Evolutionary conservation across 169 alveolate species (phyloP).

Genomic region (Babesia ovis): DNA sequence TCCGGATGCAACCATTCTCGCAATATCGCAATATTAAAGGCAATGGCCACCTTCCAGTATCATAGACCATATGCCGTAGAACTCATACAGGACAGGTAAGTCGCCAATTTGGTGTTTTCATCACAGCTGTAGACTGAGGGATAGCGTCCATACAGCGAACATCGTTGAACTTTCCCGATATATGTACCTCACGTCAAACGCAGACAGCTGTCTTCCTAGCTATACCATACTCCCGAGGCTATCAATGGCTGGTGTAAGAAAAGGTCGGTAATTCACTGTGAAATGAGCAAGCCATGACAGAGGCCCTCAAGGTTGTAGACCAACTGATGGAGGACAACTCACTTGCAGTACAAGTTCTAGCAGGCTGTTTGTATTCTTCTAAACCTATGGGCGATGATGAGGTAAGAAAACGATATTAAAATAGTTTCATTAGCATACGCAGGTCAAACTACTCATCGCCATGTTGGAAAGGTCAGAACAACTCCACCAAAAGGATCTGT

Average conservation of each 20-base stretch:
- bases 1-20: conserved; percentile 28
- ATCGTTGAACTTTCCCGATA: conserved; percentile 45
- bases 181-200: conserved; percentile 12
- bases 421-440: background rate
- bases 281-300: conserved; percentile 1
- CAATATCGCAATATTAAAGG: conserved; percentile 35
- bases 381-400: conserved; percentile 5
- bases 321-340: conserved; percentile 35
- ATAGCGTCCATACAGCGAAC: conserved; percentile 30
- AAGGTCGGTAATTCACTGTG: background rate
- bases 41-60: conserved; percentile 43
- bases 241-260: conserved; percentile 12
- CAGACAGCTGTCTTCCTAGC: background rate
- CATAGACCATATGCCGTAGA: conserved; percentile 28
- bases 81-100: conserved; percentile 29
- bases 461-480: background rate
- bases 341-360: conserved; percentile 13
- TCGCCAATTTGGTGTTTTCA: background rate
- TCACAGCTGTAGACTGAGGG: conserved; percentile 8
- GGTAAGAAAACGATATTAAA: conserved; percentile 15
- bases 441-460: conserved; percentile 26
- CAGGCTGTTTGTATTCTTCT: conserved; percentile 24
- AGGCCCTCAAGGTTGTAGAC: conserved; percentile 36
- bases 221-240: background rate
- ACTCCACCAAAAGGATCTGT: background rate